Base-by-base conservation (phyloP, 2,329 filamentous ascomycete species). In the Triangularia verruculosa region DNA sequence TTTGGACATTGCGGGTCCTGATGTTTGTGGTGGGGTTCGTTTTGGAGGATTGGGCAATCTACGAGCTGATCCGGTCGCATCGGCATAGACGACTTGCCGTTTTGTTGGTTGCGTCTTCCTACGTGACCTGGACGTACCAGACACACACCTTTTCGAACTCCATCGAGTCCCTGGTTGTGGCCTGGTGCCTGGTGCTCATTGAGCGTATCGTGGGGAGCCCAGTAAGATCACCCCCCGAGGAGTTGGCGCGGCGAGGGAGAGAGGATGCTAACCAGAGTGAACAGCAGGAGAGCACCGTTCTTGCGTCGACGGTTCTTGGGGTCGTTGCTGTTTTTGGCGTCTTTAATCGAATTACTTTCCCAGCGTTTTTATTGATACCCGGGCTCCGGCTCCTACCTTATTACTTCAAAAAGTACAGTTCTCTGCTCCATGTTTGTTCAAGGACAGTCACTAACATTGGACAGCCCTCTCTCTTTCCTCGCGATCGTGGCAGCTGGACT, bases 91-190 rank as follows among this genome's bases (percentile, higher is more conserved):
- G 86, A 70, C 81, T 89, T 61, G 92, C 93, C 9, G 86, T 96
- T 53, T 82, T 96, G 54, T 83, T 99, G 63, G 90, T 97, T 65
- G 93, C 94, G 54, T 98, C 94, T 27, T 97, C 93, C 25, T 99
- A 98, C 78, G 94, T 97, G 70, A 99, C 95, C 56, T 99, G 95
- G 94, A 97, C 94, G 53, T 97, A 94, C 78, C 95, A 99, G 78
- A 95, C 92, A 17, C 95, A 99, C 78, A 98, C 95, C 12, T 98
- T 99, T 76, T 98, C 94, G 67, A 99, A 99, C 78, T 96, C 94
- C 66, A 85, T 98, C 69, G 95, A 99, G 80, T 98, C 95, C 2
- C 81, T 99, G 70, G 84, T 94, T 58, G 93, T 99, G 59, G 86
- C 92, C 61, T 99, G 95, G 95, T 93, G 91, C 72, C 79, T 99